These are phyloP conservation scores for Vitis cinerea DNA, from an alignment of 164 flowering plant species.

Conservation along the genomic window DNA sequence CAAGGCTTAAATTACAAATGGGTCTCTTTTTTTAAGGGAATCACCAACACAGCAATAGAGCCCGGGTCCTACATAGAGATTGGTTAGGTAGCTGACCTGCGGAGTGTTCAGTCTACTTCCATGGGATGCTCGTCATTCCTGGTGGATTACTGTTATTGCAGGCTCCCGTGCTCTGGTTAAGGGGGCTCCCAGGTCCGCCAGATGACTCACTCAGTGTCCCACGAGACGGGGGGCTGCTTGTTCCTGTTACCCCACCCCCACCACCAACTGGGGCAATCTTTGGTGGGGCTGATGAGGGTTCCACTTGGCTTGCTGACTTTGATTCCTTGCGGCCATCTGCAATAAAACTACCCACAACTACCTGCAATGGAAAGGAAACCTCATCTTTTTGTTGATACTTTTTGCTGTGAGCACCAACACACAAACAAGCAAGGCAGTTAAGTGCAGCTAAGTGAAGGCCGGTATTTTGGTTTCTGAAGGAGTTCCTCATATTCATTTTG, in stretches of 20 bases:
- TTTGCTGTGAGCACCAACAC: background rate
- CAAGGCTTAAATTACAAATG: slow-evolving; percentile 14
- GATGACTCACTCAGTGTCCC: slow-evolving; percentile 86
- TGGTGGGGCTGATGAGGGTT: slow-evolving; percentile 37
- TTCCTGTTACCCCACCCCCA: slow-evolving; percentile 42
- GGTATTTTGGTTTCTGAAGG: too few species aligned
- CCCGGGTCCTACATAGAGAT: slow-evolving; percentile 16
- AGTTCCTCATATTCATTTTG: too few species aligned
- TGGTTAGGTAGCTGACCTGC: background rate
- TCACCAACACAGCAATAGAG: slow-evolving; percentile 10
- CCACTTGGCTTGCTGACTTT: slow-evolving; percentile 32
- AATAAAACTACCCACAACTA: slow-evolving; percentile 77
- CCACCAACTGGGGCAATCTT: slow-evolving; percentile 26
- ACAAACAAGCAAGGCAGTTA: too few species aligned
- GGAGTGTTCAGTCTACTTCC: slow-evolving; percentile 43
- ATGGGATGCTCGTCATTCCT: slow-evolving; percentile 51
- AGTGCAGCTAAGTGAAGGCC: too few species aligned
- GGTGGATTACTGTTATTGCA: slow-evolving; percentile 54
- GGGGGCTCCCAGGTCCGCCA: slow-evolving; percentile 86
- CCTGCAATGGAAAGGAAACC: slow-evolving; percentile 40
- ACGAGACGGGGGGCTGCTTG: slow-evolving; percentile 68
- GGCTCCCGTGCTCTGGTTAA: slow-evolving; percentile 60
- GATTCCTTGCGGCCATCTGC: slow-evolving; percentile 55
- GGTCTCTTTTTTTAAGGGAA: slow-evolving; percentile 1
- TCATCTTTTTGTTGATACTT: too few species aligned